Conservation (phyloP, 169 alveolate species). For the Plasmodium vivax region DNA sequence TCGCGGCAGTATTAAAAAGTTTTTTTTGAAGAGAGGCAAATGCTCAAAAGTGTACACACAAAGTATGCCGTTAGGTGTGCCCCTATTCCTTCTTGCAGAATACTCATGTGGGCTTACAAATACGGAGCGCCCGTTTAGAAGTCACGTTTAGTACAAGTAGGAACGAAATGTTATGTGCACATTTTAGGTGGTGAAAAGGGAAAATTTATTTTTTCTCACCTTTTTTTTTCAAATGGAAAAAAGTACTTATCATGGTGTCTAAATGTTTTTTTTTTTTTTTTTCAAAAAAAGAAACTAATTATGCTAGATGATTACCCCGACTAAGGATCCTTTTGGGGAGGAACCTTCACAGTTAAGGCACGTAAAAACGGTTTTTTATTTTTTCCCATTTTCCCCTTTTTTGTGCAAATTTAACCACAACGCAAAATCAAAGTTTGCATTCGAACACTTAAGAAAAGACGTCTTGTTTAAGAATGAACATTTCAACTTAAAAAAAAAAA, state of each 20-base stretch:
- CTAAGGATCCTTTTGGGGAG: neutral
- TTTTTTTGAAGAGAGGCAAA: neutral
- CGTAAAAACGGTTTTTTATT: neutral
- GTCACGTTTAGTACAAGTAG: neutral
- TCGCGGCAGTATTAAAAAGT: neutral
- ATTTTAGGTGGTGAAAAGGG: neutral
- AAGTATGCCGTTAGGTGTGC: neutral
- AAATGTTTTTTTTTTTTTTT: conserved; percentile 10
- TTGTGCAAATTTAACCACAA: neutral
- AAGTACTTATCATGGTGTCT: neutral
- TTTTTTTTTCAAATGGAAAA: neutral
- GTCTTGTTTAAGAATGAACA: neutral
- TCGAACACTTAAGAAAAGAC: neutral
- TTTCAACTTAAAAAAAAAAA: neutral
- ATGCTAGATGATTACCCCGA: neutral
- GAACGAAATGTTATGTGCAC: neutral
- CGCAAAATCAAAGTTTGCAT: neutral
- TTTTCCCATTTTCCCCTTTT: neutral
- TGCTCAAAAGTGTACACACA: neutral
- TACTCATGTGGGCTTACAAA: neutral
- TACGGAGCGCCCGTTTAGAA: neutral
- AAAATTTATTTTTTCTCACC: neutral
- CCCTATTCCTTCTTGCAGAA: neutral
- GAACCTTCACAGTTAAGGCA: neutral
- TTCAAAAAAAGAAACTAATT: neutral